Evolutionary conservation across 2,329 filamentous ascomycete genomes (phyloP).

Genomic region (Alternaria sp.): DNA sequence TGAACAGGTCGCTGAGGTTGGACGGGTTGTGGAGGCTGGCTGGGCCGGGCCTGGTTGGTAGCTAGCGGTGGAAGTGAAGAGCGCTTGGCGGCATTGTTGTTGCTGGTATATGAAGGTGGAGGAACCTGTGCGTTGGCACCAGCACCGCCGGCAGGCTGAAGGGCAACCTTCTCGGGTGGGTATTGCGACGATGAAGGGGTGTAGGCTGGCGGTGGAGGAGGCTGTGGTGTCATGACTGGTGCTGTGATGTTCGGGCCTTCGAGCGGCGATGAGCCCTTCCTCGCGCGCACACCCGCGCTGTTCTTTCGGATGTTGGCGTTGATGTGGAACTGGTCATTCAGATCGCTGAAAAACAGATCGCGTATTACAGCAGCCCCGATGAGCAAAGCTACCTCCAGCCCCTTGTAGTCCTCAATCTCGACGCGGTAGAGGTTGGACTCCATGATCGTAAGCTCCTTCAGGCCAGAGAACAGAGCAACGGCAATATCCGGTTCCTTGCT

Average conservation of each 20-base stretch:
- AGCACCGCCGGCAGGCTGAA: slow-evolving; percentile 22
- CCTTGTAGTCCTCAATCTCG: slow-evolving; percentile 93
- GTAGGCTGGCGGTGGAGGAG: slow-evolving; percentile 33
- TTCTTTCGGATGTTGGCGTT: slow-evolving; percentile 49
- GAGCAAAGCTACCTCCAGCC: slow-evolving; percentile 81
- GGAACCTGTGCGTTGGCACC: slow-evolving; percentile 22
- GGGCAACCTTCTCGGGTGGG: slow-evolving; percentile 27
- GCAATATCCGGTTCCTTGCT: slow-evolving; percentile 95
- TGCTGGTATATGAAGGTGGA: slow-evolving; percentile 22
- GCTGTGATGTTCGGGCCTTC: slow-evolving; percentile 34
- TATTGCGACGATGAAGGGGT: slow-evolving; percentile 28
- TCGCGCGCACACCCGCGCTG: slow-evolving; percentile 42
- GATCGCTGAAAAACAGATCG: slow-evolving; percentile 68
- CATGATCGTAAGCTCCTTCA: slow-evolving; percentile 84
- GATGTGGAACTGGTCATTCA: slow-evolving; percentile 81
- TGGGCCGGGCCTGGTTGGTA: slow-evolving; percentile 27
- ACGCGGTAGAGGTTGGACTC: slow-evolving; percentile 90
- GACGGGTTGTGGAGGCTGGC: slow-evolving; percentile 7
- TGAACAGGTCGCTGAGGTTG: slow-evolving; percentile 11
- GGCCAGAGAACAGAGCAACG: slow-evolving; percentile 77
- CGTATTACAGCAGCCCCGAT: slow-evolving; percentile 66
- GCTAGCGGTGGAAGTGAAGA: slow-evolving; percentile 38
- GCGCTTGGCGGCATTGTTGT: slow-evolving; percentile 30
- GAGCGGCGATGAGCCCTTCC: slow-evolving; percentile 45
- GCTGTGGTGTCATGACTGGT: slow-evolving; percentile 43